Evolutionary conservation across 768 basidiomycete genomes (phyloP).

Genomic region (Calvatia gigantea): DNA sequence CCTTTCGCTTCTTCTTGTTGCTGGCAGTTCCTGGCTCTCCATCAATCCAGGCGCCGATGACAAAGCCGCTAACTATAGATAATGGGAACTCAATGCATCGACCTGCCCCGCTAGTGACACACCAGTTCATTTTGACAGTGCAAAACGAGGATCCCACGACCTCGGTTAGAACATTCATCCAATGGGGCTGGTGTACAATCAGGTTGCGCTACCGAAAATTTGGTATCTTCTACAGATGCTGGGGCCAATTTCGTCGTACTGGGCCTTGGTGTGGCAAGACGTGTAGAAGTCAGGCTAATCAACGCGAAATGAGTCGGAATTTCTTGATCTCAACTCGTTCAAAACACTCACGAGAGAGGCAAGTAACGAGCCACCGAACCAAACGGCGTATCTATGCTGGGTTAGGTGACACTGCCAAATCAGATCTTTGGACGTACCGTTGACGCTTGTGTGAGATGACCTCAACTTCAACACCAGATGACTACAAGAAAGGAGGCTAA

Average conservation of each 20-base stretch:
- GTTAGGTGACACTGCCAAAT: neutral
- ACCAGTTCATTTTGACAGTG: neutral
- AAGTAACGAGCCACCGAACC: conserved; percentile 95
- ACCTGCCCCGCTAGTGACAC: neutral
- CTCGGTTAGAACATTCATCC: neutral
- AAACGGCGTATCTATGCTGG: conserved; percentile 76
- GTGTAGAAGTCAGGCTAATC: conserved; percentile 90
- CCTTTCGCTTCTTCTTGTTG: neutral
- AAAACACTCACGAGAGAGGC: conserved; percentile 74
- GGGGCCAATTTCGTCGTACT: conserved; percentile 91
- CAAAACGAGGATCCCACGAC: neutral
- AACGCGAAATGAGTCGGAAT: neutral
- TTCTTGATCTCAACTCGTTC: neutral
- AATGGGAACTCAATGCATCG: too few species aligned
- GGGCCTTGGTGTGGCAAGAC: conserved; percentile 90
- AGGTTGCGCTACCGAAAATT: conserved; percentile 85
- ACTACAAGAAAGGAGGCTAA: conserved; percentile 40
- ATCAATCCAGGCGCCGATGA: neutral
- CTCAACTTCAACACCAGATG: conserved; percentile 95
- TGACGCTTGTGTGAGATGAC: conserved; percentile 99
- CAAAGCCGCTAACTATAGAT: neutral
- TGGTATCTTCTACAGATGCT: conserved; percentile 91
- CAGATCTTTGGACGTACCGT: conserved; percentile 44
- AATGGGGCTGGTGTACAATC: neutral
- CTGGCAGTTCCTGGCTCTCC: neutral